Percentiles rank a stretch among this genome's conserved stretches.
These are phyloP conservation scores for Seminavis robusta DNA, from an alignment of 108 stramenopile species.

Conservation along the genomic window DNA sequence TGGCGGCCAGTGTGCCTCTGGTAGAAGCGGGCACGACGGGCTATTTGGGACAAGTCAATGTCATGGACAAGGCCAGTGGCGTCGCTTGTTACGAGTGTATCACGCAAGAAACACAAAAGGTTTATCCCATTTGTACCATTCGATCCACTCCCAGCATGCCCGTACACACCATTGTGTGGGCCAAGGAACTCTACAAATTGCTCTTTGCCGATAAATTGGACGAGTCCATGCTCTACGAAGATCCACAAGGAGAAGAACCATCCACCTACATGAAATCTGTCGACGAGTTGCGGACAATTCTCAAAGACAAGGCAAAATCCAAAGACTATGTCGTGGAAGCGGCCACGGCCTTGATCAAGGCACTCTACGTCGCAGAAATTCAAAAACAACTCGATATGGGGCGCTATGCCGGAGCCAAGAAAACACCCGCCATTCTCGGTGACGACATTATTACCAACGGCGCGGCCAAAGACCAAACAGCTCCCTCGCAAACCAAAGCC, in stretches of 20 bases:
- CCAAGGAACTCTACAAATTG: conserved; percentile 97
- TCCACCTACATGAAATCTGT: conserved; percentile 76
- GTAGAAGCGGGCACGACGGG: conserved; percentile 99
- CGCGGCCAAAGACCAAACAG: conserved; percentile 9
- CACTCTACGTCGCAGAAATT: conserved; percentile 64
- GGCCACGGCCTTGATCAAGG: conserved; percentile 19
- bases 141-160: conserved; percentile 95
- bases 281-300: conserved; percentile 31
- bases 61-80: conserved; percentile 75
- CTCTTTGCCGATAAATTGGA: conserved; percentile 78
- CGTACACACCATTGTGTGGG: conserved; percentile 99
- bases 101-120: conserved; percentile 92
- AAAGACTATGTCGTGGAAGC: conserved; percentile 12
- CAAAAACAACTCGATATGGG: conserved; percentile 84
- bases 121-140: conserved; percentile 99
- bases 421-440: conserved; percentile 49
- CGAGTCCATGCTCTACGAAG: conserved; percentile 90
- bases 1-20: conserved; percentile 90
- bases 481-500: conserved; percentile 28
- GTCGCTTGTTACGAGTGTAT: conserved; percentile 99
- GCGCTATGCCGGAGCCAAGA: conserved; percentile 84
- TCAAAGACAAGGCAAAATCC: conserved; percentile 1
- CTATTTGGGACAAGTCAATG: conserved; percentile 94
- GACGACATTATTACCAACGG: conserved; percentile 2
- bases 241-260: conserved; percentile 33